Evolutionary conservation across 345 rosid species (phyloP), one percentile per base, ranked within the genome.

Genomic region (Barbarea vulgaris): DNA sequence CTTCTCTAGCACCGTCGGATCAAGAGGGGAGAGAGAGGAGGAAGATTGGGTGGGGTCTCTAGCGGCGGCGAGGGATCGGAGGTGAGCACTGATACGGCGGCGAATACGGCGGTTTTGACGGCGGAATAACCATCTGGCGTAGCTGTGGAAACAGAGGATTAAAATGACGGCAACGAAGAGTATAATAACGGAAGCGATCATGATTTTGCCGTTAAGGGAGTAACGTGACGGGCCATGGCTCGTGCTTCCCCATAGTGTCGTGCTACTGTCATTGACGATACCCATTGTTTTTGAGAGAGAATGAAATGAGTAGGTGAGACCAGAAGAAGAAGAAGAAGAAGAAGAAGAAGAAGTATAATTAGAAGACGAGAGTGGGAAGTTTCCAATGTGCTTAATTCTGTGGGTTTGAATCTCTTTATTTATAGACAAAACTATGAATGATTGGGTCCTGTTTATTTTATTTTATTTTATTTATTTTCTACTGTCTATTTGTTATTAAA

Each of bases 141-240:
- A 85, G 71, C 73, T 83, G 77, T 87, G 97, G 79, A 91, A 84
- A 62, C 83, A 81, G 76, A 84, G 68, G 67, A 90, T 79, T 54
- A 81, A 6, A 42, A 85, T 25, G 11, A 90, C 64, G 12, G 81
- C 83, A 30, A 84, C 55, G 79, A 89, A 87, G 81, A 94, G 83
- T 62, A 88, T 9, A 63, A 90, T 62, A 4, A 76, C 87, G 0
- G 87, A 70, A 64, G 75, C 70, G 11, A 94, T 80, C 91, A 90
- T 83, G 37, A 87, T 82, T 76, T 85, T 91, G 22, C 91, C 92
- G 60, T 84, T 77, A 22, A 81, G 67, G 9, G 81, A 72, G 73
- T 84, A 83, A 59, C 48, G 70, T 21, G 67, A 54, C 3, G 71
- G 7, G 36, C 60, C 71, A 21, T 56, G 72, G 60, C 10, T 63